Evolutionary conservation across 495 filamentous ascomycete species (phyloP).

Genomic region (Penicillium cosmopolitanum): DNA sequence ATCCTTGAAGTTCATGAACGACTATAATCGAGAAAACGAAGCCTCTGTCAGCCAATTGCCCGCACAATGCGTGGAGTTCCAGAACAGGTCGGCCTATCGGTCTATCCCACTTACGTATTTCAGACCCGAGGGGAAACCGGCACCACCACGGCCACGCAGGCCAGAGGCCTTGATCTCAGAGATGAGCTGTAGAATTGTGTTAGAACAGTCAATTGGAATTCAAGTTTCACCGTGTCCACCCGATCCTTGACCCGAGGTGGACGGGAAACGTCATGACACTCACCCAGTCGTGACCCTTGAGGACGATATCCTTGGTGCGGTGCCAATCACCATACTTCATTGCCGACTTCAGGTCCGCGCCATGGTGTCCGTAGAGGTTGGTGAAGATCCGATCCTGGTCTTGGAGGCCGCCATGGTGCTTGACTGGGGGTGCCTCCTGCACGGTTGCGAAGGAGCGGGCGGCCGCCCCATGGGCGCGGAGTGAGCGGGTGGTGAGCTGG

Average conservation of each 20-base stretch:
- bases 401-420: constrained; percentile 77
- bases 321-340: constrained; percentile 99
- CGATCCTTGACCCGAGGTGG: constrained; percentile 11
- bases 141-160: constrained; percentile 92
- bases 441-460: constrained; percentile 81
- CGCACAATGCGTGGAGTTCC: neutral
- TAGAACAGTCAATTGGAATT: constrained; percentile 20
- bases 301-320: constrained; percentile 96
- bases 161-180: constrained; percentile 95
- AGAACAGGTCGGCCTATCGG: constrained; percentile 6
- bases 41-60: constrained; percentile 2
- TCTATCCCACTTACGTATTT: constrained; percentile 82
- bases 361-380: constrained; percentile 94
- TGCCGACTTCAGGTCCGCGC: constrained; percentile 86
- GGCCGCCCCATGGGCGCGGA: constrained; percentile 56
- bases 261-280: constrained; percentile 22
- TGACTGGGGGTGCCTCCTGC: constrained; percentile 77
- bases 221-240: constrained; percentile 10
- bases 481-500: constrained; percentile 57
- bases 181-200: constrained; percentile 68
- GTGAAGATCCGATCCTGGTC: constrained; percentile 99
- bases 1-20: constrained; percentile 99
- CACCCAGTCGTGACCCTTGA: constrained; percentile 97
- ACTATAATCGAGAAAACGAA: constrained; percentile 56
- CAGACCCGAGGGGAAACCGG: constrained; percentile 95